phyloP scores from a whole-genome alignment of 2,329 filamentous ascomycete species.

The Epichloe gansuensis region DNA sequence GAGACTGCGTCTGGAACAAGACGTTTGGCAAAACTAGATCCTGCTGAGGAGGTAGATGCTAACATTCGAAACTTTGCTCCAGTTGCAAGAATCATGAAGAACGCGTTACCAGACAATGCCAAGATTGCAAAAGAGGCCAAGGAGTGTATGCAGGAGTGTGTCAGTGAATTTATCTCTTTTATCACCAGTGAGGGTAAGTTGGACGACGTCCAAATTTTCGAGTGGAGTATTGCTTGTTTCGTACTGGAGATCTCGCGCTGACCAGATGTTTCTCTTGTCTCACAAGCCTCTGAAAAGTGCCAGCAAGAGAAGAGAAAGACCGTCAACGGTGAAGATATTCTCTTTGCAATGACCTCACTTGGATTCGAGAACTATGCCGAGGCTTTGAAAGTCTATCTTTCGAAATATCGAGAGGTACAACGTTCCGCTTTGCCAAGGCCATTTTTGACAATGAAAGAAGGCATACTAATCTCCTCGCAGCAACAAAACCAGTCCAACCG shows the following conservation, averaged over 20 bases:
- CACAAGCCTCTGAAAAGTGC: constrained; percentile 88
- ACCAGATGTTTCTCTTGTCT: constrained; percentile 4
- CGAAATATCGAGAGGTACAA: constrained; percentile 93
- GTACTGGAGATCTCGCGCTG: background rate
- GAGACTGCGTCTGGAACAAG: constrained; percentile 37
- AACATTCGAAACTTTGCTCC: constrained; percentile 86
- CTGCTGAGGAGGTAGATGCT: constrained; percentile 59
- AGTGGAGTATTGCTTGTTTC: background rate
- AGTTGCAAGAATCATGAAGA: constrained; percentile 99
- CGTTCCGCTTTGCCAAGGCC: background rate
- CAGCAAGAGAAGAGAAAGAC: constrained; percentile 99
- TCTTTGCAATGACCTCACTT: constrained; percentile 97
- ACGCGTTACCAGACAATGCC: constrained; percentile 90
- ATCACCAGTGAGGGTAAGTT: constrained; percentile 93
- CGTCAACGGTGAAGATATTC: constrained; percentile 95
- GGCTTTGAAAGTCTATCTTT: constrained; percentile 93
- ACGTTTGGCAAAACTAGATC: constrained; percentile 35
- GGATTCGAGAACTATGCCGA: constrained; percentile 99
- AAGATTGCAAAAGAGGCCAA: constrained; percentile 99
- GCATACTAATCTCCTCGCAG: constrained; percentile 11
- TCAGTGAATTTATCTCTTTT: constrained; percentile 99
- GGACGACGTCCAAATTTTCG: background rate
- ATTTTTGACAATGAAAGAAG: background rate
- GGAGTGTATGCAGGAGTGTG: constrained; percentile 99
- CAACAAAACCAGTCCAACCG: constrained; percentile 31